Conservation (phyloP, 352 stramenopile genomes). For the Pythium rhizo-oryzae region DNA sequence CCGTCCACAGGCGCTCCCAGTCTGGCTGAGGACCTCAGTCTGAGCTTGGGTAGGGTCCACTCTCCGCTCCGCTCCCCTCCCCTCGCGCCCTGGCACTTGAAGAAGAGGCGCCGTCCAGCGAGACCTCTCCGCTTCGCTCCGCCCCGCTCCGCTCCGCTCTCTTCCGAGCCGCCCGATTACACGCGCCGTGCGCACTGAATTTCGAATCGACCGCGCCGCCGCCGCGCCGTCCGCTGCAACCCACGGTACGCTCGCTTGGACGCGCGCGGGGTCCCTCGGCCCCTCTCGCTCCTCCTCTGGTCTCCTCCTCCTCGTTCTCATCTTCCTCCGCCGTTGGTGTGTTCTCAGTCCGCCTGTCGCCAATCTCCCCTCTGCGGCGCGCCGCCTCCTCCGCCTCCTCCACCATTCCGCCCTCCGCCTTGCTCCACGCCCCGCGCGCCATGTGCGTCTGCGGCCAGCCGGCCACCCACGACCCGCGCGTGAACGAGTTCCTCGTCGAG, state of each 20-base stretch:
- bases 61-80: neutral
- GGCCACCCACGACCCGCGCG: constrained; percentile 26
- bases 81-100: constrained; percentile 19
- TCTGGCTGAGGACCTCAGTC: neutral
- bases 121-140: constrained; percentile 12
- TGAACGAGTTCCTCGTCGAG: constrained; percentile 55
- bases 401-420: constrained; percentile 4
- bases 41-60: constrained; percentile 17
- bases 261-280: neutral
- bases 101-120: constrained; percentile 29
- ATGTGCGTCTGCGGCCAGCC: constrained; percentile 34
- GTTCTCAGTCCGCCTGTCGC: neutral
- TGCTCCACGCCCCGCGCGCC: constrained; percentile 1
- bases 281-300: neutral
- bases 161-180: neutral
- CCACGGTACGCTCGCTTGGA: neutral
- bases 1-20: neutral
- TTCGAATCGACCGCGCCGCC: constrained; percentile 10
- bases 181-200: constrained; percentile 4
- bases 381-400: neutral
- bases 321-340: neutral
- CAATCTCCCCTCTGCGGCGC: too few relatives aligned
- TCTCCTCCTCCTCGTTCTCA: constrained; percentile 8
- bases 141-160: neutral
- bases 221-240: neutral